A percentile compares a stretch with the other conserved stretches of the same genome.
phyloP scores from a whole-genome alignment of 805 yeast species.

The Wilhelminamyces savonicus region DNA sequence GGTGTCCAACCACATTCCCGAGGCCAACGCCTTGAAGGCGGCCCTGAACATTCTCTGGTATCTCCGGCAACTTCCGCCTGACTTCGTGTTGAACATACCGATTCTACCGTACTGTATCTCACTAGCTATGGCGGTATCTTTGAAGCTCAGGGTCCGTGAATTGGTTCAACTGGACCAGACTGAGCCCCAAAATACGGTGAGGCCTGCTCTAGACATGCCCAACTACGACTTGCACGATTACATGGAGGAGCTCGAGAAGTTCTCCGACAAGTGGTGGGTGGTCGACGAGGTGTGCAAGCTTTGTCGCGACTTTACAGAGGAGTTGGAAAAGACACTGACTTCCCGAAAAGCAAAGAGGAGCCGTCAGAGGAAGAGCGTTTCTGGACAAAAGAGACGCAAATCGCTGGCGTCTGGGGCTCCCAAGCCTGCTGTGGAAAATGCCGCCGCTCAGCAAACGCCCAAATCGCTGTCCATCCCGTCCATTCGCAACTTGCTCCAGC shows the following conservation, averaged over 20 bases:
- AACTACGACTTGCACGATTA: slow-evolving; percentile 12
- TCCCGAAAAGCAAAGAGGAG: too few species aligned
- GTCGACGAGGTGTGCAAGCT: slow-evolving; percentile 21
- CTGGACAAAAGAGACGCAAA: too few species aligned
- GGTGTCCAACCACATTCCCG: slow-evolving; percentile 17
- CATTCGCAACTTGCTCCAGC: too few species aligned
- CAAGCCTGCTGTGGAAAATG: too few species aligned
- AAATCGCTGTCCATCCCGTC: too few species aligned
- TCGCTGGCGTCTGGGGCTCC: too few species aligned
- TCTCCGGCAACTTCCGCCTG: slow-evolving; percentile 11
- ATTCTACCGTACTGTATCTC: slow-evolving; percentile 19
- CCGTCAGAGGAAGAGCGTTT: too few species aligned
- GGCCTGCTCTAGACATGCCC: neutral
- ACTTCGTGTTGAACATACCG: slow-evolving; percentile 17
- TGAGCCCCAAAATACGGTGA: slow-evolving; percentile 1
- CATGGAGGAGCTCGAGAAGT: slow-evolving; percentile 14
- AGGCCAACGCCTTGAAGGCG: slow-evolving; percentile 15
- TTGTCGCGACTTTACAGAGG: slow-evolving; percentile 14
- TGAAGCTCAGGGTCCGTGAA: slow-evolving; percentile 12
- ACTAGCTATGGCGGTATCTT: slow-evolving; percentile 19
- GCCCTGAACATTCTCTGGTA: slow-evolving; percentile 22
- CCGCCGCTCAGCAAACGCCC: too few species aligned
- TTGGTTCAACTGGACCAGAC: slow-evolving; percentile 1
- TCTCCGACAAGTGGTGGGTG: slow-evolving; percentile 18
- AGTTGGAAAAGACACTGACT: slow-evolving; percentile 5